A percentile compares a stretch with the other conserved stretches of the same genome.
Conservation (phyloP, 306 rosid genomes). For the Vigna mungo region DNA sequence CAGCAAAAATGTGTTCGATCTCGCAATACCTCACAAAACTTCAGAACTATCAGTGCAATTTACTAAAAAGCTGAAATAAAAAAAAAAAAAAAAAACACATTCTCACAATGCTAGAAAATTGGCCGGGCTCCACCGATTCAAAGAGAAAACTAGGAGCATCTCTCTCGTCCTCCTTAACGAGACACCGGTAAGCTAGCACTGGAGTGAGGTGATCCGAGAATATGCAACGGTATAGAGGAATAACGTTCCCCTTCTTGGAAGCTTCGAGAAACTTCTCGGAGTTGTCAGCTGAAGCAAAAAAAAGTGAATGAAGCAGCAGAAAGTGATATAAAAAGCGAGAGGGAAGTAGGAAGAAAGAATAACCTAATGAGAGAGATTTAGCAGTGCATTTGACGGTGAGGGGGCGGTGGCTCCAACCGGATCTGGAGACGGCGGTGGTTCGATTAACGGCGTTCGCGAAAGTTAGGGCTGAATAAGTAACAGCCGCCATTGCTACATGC, state of each 20-base stretch:
- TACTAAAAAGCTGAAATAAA: neutral
- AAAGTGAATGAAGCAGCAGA: neutral
- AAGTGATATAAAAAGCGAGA: neutral
- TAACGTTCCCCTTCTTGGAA: slow-evolving; percentile 82
- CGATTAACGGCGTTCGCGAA: neutral
- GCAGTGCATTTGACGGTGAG: slow-evolving; percentile 57
- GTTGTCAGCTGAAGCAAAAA: slow-evolving; percentile 60
- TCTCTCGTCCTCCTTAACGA: slow-evolving; percentile 94
- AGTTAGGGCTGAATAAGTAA: neutral
- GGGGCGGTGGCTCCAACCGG: slow-evolving; percentile 38
- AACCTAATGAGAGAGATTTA: slow-evolving; percentile 56
- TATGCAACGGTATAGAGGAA: slow-evolving; percentile 76
- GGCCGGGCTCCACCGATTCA: slow-evolving; percentile 92
- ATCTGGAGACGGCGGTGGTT: slow-evolving; percentile 39
- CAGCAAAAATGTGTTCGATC: neutral
- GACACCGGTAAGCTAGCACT: slow-evolving; percentile 93
- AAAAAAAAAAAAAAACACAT: neutral
- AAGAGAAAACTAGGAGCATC: slow-evolving; percentile 96
- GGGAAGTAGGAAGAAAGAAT: neutral
- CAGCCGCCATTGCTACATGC: neutral
- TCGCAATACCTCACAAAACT: neutral
- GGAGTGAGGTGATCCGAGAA: slow-evolving; percentile 97
- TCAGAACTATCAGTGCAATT: neutral
- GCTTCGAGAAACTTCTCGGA: slow-evolving; percentile 72
- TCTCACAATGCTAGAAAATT: slow-evolving; percentile 72